These are phyloP conservation scores for Artemisia tridentata DNA, from an alignment of 129 eudicot genomes.

Conservation along the genomic window DNA sequence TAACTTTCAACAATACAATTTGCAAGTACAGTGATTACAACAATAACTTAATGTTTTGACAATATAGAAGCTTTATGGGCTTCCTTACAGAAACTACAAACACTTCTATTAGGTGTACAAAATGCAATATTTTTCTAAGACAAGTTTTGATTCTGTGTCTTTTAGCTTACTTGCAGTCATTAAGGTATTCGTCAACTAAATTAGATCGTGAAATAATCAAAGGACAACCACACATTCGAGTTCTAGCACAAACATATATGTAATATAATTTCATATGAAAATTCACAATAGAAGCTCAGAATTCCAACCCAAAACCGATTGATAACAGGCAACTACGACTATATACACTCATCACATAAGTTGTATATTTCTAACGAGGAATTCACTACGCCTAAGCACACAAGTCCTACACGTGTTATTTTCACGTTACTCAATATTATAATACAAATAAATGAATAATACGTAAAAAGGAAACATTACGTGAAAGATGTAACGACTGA, in stretches of 20 bases:
- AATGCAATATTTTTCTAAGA: no score
- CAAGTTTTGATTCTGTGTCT: not conserved
- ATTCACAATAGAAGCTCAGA: not conserved
- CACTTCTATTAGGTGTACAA: no score
- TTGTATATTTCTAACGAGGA: slow-evolving; percentile 26
- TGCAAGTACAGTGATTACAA: no score
- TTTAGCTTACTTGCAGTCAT: no score
- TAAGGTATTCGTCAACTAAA: not conserved
- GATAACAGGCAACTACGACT: slow-evolving; percentile 20
- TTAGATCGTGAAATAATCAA: not conserved
- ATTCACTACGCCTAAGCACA: slow-evolving; percentile 22
- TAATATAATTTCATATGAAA: not conserved
- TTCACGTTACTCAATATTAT: not conserved
- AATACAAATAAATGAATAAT: slow-evolving; percentile 15
- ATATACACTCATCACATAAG: slow-evolving; percentile 38
- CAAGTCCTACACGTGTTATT: not conserved
- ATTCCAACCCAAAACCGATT: slow-evolving; percentile 22
- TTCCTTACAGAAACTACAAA: no score
- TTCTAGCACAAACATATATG: not conserved
- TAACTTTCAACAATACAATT: not conserved
- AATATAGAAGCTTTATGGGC: no score
- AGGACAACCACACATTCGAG: not conserved
- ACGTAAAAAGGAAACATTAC: slow-evolving; percentile 2
- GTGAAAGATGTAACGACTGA: slow-evolving; percentile 80
- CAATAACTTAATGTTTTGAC: no score